These are phyloP conservation scores for Vickermania spadyakhi DNA, from an alignment of 208 protist species.

Conservation along the genomic window DNA sequence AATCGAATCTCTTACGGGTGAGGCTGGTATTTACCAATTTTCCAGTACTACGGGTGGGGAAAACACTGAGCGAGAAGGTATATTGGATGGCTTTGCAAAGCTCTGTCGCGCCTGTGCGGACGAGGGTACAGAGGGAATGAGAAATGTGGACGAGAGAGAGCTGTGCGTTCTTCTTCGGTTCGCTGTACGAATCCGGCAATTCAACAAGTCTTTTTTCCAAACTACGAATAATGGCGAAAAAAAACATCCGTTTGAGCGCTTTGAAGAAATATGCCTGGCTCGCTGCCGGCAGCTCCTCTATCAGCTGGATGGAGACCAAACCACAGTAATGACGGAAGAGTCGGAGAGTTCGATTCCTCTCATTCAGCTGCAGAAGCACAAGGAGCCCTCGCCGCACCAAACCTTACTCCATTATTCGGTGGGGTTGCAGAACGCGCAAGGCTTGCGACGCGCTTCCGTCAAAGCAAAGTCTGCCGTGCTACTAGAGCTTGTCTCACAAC, in stretches of 20 bases:
- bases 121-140: slow-evolving; percentile 20
- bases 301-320: slow-evolving; percentile 25
- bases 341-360: slow-evolving; percentile 60
- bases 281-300: slow-evolving; percentile 61
- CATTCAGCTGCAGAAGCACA: slow-evolving; percentile 46
- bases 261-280: slow-evolving; percentile 30
- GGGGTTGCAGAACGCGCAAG: slow-evolving; percentile 57
- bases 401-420: slow-evolving; percentile 65
- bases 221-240: slow-evolving; percentile 4
- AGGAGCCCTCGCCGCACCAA: slow-evolving; percentile 41
- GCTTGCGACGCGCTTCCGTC: slow-evolving; percentile 43
- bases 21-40: not conserved
- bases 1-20: not conserved
- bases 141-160: slow-evolving; percentile 51
- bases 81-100: not conserved
- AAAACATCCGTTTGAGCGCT: slow-evolving; percentile 15
- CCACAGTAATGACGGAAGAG: slow-evolving; percentile 56
- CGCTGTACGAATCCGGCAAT: slow-evolving; percentile 30
- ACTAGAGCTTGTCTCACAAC: slow-evolving; percentile 27
- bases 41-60: no score
- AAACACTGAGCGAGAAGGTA: no score
- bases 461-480: slow-evolving; percentile 36
- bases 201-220: slow-evolving; percentile 41
- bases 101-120: slow-evolving; percentile 26
- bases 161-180: slow-evolving; percentile 52